A percentile compares a stretch with the other conserved stretches of the same genome.
These are phyloP conservation scores for Auriscalpium orientale DNA, from an alignment of 768 basidiomycete genomes.

Conservation along the genomic window DNA sequence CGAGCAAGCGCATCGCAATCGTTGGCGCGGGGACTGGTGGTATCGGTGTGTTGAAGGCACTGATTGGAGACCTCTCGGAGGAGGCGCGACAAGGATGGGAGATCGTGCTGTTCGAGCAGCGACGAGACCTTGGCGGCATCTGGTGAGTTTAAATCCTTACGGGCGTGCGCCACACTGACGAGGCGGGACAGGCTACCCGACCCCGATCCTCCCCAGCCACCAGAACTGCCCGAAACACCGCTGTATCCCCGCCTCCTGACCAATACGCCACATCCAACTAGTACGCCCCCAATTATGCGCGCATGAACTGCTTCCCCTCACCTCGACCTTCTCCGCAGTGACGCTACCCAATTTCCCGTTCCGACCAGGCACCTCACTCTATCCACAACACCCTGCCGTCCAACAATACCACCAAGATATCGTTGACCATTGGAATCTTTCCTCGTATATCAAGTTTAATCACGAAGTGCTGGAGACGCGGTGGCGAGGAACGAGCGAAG, in stretches of 20 bases:
- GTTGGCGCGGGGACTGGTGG: constrained; percentile 54
- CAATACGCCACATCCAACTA: constrained; percentile 49
- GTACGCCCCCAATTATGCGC: not conserved
- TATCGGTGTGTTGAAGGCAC: constrained; percentile 42
- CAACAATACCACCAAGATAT: constrained; percentile 40
- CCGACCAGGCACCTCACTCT: constrained; percentile 42
- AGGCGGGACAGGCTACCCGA: constrained; percentile 27
- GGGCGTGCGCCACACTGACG: not conserved
- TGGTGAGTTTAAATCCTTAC: constrained; percentile 31
- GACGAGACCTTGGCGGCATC: constrained; percentile 45
- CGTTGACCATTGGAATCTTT: constrained; percentile 31
- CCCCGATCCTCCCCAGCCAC: constrained; percentile 26
- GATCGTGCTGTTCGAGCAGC: constrained; percentile 46
- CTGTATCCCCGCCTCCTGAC: constrained; percentile 46
- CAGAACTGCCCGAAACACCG: constrained; percentile 44
- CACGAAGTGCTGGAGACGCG: constrained; percentile 34
- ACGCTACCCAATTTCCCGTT: constrained; percentile 50
- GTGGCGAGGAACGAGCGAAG: constrained; percentile 34
- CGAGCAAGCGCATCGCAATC: constrained; percentile 44
- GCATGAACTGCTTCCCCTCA: not conserved
- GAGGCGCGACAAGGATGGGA: constrained; percentile 33
- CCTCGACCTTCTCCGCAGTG: constrained; percentile 21
- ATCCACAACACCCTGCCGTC: constrained; percentile 39
- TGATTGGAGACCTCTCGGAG: constrained; percentile 37
- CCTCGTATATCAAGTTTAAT: constrained; percentile 33